Base-by-base conservation (phyloP, 2,329 filamentous ascomycete species). In the Sphaerulina musiva region DNA sequence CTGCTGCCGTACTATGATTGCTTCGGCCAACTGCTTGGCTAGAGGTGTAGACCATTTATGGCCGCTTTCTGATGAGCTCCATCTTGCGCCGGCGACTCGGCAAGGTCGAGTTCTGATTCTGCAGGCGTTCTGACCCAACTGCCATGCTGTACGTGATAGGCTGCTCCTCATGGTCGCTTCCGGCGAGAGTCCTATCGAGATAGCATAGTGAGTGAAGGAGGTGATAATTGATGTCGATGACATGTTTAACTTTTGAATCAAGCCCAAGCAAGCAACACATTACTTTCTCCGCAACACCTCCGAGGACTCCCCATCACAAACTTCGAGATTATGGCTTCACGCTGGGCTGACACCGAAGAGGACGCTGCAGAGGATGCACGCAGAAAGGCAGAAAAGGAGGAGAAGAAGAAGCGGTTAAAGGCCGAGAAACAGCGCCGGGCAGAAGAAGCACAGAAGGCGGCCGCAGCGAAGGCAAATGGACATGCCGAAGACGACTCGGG, bases 261-360 rank as follows among this genome's bases (percentile, higher is more conserved):
- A 41, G 36, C 32, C 43, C n/a, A 52, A 40, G 41, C 41, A 6
- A 44, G 23, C 8, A 7, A 11, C 8, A 42, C n/a, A 42, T 6
- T 14, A 42, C 29, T 39, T 46, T 46, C 34, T 20, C 38, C 50
- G 23, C 41, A 32, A 44, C 45, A 48, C 38, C 44, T 48, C 51
- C 44, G 51, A 42, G 29, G 6, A 47, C 5, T 40, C 23, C 14
- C 14, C 44, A 38, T 42, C 34, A 29, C 53, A 42, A 54, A 46
- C 43, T 26, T 42, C 26, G 26, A 7, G 20, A 49, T 34, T 20
- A 69, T 69, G 66, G 47, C 60, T 68, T 96, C 92, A 48, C 84
- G 92, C 72, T 98, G 93, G 93, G 89, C 87, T 60, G 82, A 90
- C 66, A 83, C 86, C 44, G 87, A 88, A 63, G 88, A 90, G 62